Evolutionary conservation across 2,329 filamentous ascomycete species (phyloP).

Genomic region (Colletotrichum nymphaeae): DNA sequence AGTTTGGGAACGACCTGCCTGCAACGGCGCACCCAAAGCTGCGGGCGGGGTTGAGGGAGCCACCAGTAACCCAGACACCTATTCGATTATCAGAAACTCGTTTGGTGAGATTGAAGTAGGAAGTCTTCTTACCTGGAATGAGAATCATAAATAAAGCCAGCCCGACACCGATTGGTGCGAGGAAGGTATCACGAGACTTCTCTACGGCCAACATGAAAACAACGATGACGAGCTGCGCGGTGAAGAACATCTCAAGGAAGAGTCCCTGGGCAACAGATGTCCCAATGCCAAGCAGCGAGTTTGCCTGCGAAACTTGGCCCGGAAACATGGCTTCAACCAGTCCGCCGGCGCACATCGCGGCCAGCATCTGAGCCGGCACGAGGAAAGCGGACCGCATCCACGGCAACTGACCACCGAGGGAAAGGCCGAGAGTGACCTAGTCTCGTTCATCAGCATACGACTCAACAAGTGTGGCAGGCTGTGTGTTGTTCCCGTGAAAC

Average conservation of each 20-base stretch:
- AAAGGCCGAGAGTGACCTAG: constrained; percentile 63
- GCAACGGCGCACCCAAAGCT: constrained; percentile 57
- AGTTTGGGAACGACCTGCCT: constrained; percentile 46
- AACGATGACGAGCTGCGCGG: constrained; percentile 67
- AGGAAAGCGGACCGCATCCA: constrained; percentile 58
- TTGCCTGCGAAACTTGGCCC: constrained; percentile 56
- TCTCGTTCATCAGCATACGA: not conserved
- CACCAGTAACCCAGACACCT: constrained; percentile 54
- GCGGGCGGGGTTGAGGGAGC: constrained; percentile 56
- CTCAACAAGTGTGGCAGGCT: not conserved
- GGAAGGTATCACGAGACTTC: constrained; percentile 74
- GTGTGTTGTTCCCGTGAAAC: not conserved
- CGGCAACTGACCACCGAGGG: constrained; percentile 60
- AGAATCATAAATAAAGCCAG: constrained; percentile 69
- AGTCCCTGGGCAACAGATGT: constrained; percentile 63
- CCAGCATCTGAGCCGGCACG: constrained; percentile 63
- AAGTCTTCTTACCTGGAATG: constrained; percentile 45
- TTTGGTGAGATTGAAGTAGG: not conserved
- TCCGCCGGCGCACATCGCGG: constrained; percentile 65
- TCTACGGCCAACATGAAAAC: constrained; percentile 75
- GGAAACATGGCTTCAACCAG: constrained; percentile 66
- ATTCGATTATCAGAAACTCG: constrained; percentile 10
- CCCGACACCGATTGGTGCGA: constrained; percentile 76
- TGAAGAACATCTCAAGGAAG: constrained; percentile 72
- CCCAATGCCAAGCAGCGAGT: constrained; percentile 58